A percentile compares a stretch with the other conserved stretches of the same genome.
These are phyloP conservation scores for Hepatocystis sp. DNA, from an alignment of 169 alveolate species.

Conservation along the genomic window DNA sequence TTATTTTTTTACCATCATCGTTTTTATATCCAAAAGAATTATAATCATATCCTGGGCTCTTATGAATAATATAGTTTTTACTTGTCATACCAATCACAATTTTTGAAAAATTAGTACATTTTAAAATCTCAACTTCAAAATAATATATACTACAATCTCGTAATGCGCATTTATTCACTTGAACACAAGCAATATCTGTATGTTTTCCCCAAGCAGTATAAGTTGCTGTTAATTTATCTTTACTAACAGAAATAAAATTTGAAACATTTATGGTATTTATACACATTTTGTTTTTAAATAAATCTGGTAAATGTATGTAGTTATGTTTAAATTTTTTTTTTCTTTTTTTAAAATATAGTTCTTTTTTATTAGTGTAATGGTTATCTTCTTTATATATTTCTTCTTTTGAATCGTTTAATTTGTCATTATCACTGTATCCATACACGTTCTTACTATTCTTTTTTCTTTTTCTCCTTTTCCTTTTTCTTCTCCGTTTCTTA, in stretches of 20 bases:
- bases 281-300: constrained; percentile 36
- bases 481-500: background rate
- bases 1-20: constrained; percentile 84
- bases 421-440: background rate
- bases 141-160: constrained; percentile 84
- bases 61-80: constrained; percentile 78
- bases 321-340: constrained; percentile 50
- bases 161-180: constrained; percentile 83
- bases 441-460: constrained; percentile 2
- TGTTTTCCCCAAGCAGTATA: constrained; percentile 73
- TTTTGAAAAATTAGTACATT: constrained; percentile 76
- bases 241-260: constrained; percentile 60
- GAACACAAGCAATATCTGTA: constrained; percentile 82
- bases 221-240: constrained; percentile 59
- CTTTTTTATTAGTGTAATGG: constrained; percentile 30
- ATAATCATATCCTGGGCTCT: constrained; percentile 85
- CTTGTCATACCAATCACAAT: constrained; percentile 87
- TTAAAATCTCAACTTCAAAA: constrained; percentile 83
- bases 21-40: constrained; percentile 86
- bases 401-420: background rate
- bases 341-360: constrained; percentile 28
- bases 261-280: constrained; percentile 56
- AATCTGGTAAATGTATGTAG: constrained; percentile 33
- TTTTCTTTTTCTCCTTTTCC: background rate
- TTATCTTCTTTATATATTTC: constrained; percentile 11